phyloP scores from a whole-genome alignment of 2,329 filamentous ascomycete species.

The Ceratocystis destructans region DNA sequence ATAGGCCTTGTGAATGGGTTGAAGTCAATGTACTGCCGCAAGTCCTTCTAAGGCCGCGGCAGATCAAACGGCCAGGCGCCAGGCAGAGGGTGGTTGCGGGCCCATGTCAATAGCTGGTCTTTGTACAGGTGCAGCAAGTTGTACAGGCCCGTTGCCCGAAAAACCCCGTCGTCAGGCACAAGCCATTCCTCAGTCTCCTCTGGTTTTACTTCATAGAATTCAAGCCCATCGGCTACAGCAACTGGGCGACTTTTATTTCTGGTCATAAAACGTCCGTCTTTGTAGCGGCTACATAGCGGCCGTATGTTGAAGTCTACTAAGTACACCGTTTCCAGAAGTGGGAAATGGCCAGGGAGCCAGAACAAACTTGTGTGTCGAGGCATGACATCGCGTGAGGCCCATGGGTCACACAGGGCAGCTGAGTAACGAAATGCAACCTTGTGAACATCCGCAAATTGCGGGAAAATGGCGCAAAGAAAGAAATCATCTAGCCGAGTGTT shows the following conservation, averaged over 20 bases:
- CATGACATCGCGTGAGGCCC: constrained; percentile 6
- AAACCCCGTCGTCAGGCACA: background rate
- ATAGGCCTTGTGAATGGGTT: background rate
- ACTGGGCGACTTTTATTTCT: background rate
- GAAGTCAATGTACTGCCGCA: constrained; percentile 7
- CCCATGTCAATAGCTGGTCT: constrained; percentile 9
- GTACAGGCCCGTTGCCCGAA: background rate
- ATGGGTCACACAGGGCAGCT: background rate
- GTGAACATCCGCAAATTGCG: background rate
- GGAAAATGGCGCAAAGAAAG: background rate
- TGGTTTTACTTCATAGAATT: constrained; percentile 2
- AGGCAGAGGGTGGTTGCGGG: background rate
- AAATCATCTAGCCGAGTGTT: background rate
- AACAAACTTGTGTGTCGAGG: constrained; percentile 4
- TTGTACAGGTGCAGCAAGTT: constrained; percentile 7
- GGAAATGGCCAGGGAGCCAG: background rate
- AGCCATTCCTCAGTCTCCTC: background rate
- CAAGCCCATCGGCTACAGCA: constrained; percentile 3
- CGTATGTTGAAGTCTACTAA: background rate
- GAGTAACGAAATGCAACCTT: background rate
- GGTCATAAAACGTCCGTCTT: background rate
- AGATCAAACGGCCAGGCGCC: background rate
- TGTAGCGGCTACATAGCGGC: background rate
- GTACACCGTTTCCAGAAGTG: background rate
- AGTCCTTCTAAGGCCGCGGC: constrained; percentile 1